These are phyloP conservation scores for Salix arbutifolia DNA, from an alignment of 345 rosid species.

Conservation along the genomic window DNA sequence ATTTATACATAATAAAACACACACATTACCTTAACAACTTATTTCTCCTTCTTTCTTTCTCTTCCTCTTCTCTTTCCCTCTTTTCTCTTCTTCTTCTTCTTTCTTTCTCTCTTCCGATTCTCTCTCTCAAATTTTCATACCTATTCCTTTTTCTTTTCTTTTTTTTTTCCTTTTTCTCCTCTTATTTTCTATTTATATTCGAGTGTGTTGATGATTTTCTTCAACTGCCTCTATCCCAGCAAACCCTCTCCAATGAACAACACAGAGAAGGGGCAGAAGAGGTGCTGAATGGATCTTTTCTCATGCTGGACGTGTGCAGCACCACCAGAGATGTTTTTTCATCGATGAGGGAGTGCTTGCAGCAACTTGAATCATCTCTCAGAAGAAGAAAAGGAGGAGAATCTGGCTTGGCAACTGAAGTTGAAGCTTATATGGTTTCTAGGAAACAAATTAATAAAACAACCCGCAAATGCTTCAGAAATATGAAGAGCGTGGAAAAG, in stretches of 20 bases:
- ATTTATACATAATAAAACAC: too few species aligned
- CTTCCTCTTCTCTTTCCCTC: too few species aligned
- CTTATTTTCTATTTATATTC: too few species aligned
- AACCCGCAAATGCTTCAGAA: neutral
- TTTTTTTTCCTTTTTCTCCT: too few species aligned
- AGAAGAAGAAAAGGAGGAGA: neutral
- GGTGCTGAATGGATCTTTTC: neutral
- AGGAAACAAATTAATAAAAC: neutral
- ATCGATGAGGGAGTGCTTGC: neutral
- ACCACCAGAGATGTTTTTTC: slow-evolving; percentile 5
- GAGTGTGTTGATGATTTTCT: too few species aligned
- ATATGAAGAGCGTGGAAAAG: neutral
- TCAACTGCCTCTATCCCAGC: neutral
- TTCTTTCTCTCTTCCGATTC: too few species aligned
- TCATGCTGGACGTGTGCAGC: slow-evolving; percentile 3
- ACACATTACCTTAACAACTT: too few species aligned
- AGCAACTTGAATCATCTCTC: slow-evolving; percentile 8
- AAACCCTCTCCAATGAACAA: neutral
- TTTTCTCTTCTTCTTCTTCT: fast-evolving
- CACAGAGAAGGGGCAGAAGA: neutral
- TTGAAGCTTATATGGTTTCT: neutral
- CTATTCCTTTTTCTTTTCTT: too few species aligned
- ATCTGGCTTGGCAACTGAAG: neutral
- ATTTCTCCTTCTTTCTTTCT: too few species aligned
- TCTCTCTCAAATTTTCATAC: too few species aligned